Base-by-base conservation (phyloP, 164 flowering plant genomes). In the Magnolia changhungtana region DNA sequence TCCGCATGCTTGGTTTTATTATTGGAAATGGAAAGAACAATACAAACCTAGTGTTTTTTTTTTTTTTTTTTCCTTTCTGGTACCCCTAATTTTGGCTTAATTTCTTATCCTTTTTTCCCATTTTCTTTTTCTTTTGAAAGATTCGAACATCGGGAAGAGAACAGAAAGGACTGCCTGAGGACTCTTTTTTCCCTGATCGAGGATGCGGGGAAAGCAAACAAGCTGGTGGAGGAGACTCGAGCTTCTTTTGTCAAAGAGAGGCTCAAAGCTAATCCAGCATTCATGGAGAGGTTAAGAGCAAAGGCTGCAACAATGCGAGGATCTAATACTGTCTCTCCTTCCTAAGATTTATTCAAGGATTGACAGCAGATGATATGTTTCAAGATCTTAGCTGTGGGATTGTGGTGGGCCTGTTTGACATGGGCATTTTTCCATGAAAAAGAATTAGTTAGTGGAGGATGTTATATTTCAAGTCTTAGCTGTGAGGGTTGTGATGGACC, bases 131-230 rank as follows among this genome's bases (percentile, higher is more conserved):
- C 61, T 63, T 78, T 66, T 63, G 74, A n/a, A 76, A 95, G 99
- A 88, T 96, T 89, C 83, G 99, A 96, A 71, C 93, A 96, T 65
- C 86, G 99, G 51, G 98, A 96, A 77, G 99, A 96, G 86, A 96
- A 96, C 82, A 86, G 97, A 76, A 96, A 96, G 83, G 99, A 96
- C 77, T 96, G 99, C 83, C 87, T 94, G 65, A 85, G 98, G 82
- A 96, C 97, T 69, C 86, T 96, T n/a, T 82, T 80, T 78, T 78
- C 88, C 20, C 81, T 94, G 72, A 84, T 96, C 10, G 97, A 91
- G 80, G 99, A 96, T 78, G 91, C 97, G 74, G 87, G 83, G 66
- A 90, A 91, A 85, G 99, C 99, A n/a, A 82, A 84, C 76, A 87
- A 88, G 73, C 58, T 92, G 69, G 97, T 85, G 52, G 94, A 91